Conservation (phyloP, 768 basidiomycete species). For the Nevesoporus exiguus region DNA sequence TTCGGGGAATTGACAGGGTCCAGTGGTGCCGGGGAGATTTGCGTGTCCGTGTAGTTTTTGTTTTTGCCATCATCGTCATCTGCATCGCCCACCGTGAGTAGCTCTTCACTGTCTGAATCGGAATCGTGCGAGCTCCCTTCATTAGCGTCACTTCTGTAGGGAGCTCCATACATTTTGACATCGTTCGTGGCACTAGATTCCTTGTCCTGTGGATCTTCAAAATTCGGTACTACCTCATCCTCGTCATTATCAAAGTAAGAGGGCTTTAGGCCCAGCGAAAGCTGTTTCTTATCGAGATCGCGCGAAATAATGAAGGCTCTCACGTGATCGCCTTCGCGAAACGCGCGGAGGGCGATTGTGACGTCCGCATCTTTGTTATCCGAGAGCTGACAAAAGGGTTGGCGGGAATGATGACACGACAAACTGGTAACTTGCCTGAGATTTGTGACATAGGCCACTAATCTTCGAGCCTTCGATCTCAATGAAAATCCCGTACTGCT, state of each 20-base stretch:
- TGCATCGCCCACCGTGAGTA: slow-evolving; percentile 10
- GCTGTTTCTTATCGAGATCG: slow-evolving; percentile 73
- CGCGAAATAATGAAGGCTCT: slow-evolving; percentile 73
- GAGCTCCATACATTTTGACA: slow-evolving; percentile 20
- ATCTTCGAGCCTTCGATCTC: slow-evolving; percentile 82
- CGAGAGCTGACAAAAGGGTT: slow-evolving; percentile 56
- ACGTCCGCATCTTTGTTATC: slow-evolving; percentile 85
- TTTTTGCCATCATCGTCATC: slow-evolving; percentile 12
- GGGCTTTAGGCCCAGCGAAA: slow-evolving; percentile 82
- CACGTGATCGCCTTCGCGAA: slow-evolving; percentile 84
- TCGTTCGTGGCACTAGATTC: slow-evolving; percentile 32
- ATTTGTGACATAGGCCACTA: slow-evolving; percentile 91
- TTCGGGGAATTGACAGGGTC: background rate
- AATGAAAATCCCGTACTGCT: slow-evolving; percentile 91
- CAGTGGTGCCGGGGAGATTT: slow-evolving; percentile 4
- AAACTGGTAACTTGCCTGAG: slow-evolving; percentile 55
- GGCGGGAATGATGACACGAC: background rate
- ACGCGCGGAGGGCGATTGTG: slow-evolving; percentile 68
- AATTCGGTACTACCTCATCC: slow-evolving; percentile 33
- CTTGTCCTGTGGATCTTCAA: slow-evolving; percentile 23
- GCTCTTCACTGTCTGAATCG: slow-evolving; percentile 22
- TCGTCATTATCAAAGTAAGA: slow-evolving; percentile 77
- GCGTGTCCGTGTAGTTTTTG: slow-evolving; percentile 21
- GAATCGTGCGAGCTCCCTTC: slow-evolving; percentile 7
- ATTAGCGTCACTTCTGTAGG: slow-evolving; percentile 19